Base-by-base conservation (phyloP, 345 rosid genomes). In the Bretschneidera sinensis region DNA sequence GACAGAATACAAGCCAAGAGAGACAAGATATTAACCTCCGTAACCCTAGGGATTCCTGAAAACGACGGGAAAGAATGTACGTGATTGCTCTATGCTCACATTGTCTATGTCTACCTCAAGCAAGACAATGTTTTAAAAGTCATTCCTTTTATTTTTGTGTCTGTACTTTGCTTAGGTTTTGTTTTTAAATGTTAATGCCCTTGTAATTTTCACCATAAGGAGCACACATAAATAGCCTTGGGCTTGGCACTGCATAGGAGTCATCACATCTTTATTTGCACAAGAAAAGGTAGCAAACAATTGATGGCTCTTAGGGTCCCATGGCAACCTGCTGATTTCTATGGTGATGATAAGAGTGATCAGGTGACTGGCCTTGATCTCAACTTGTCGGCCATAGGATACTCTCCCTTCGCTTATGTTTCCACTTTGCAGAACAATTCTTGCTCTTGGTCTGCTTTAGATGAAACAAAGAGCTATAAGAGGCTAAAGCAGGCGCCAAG, bases 61-160 rank as follows among this genome's bases (percentile, higher is more conserved):
- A 51, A 53, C 43, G 58, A 43, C 19, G 9, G 45, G 48, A 20
- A 54, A 48, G 64, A 68, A 54, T 53, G 58, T 59, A 13, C 45
- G 28, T 48, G 15, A 71, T 74, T 74, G 71, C 20, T 65, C 76
- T 61, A 71, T 66, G 80, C 45, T 51, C 10, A 9, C 73, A 39
- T 73, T 71, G 72, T 54, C 76, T 60, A 63, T 68, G 84, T 43
- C 51, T 23, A 9, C 21, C 23, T 4, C 25, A 24, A 31, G 59
- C 61, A 64, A 49, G 73, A 63, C 71, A 62, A 1, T 0, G 9
- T 60, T 70, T 55, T 4, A 59, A 24, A 54, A 17, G 48, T n/a
- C n/a, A 28, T 28, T 28, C 8, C 33, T 28, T 28, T 28, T 22
- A 11, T 54, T 65, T 66, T 17, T 16, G 17, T 35, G 3, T n/a